These are phyloP conservation scores for Emmonsia crescens DNA, from an alignment of 2,329 filamentous ascomycete species.

Conservation along the genomic window DNA sequence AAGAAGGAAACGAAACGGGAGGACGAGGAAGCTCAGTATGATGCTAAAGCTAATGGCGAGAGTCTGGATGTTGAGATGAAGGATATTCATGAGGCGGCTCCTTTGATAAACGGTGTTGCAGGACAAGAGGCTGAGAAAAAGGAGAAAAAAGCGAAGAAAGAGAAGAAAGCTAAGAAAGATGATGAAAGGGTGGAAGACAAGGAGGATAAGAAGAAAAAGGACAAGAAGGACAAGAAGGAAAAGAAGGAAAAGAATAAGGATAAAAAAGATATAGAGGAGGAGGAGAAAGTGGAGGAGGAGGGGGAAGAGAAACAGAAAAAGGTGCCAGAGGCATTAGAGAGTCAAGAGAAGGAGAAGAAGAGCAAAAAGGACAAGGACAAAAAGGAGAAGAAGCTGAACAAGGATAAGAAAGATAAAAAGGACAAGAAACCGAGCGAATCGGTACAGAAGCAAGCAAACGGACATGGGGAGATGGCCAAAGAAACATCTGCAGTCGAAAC, in stretches of 20 bases:
- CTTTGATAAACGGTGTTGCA: not conserved
- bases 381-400: slow-evolving; percentile 6
- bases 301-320: slow-evolving; percentile 5
- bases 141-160: slow-evolving; percentile 15
- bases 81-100: slow-evolving; percentile 4
- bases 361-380: slow-evolving; percentile 10
- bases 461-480: slow-evolving; percentile 12
- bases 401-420: slow-evolving; percentile 15
- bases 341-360: not conserved
- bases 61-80: slow-evolving; percentile 18
- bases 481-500: slow-evolving; percentile 13
- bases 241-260: slow-evolving; percentile 6
- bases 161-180: slow-evolving; percentile 13
- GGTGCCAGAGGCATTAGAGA: not conserved
- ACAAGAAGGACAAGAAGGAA: slow-evolving; percentile 8
- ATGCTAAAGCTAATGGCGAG: slow-evolving; percentile 6
- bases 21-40: not conserved
- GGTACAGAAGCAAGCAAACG: slow-evolving; percentile 27
- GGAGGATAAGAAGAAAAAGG: slow-evolving; percentile 2
- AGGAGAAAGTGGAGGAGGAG: slow-evolving; percentile 8
- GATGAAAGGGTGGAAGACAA: not conserved
- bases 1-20: not conserved
- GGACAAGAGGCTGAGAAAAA: slow-evolving; percentile 10
- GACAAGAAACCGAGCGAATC: slow-evolving; percentile 12
- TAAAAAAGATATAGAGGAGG: slow-evolving; percentile 11